These are phyloP conservation scores for Schizochytrium sp. DNA, from an alignment of 108 stramenopile genomes.

Conservation along the genomic window DNA sequence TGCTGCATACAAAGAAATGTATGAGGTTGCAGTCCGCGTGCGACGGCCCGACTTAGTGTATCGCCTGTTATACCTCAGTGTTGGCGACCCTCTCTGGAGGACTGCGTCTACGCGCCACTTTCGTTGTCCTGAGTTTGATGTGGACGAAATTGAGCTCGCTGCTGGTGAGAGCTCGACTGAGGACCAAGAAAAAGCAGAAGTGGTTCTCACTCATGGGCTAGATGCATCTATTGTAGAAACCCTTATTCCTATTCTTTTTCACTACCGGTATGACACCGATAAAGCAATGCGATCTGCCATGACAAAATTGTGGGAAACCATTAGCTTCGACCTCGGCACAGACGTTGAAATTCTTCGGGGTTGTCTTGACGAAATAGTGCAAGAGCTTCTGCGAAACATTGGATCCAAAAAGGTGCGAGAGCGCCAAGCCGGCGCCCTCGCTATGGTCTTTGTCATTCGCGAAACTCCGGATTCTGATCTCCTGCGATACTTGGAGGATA, in stretches of 20 bases:
- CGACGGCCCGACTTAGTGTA: conserved; percentile 22
- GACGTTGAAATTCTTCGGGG: conserved; percentile 27
- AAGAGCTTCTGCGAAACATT: conserved; percentile 18
- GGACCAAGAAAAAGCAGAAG: background rate
- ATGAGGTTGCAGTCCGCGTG: conserved; percentile 19
- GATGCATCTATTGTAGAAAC: background rate
- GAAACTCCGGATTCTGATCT: background rate
- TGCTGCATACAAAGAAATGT: conserved; percentile 45
- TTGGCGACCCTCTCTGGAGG: conserved; percentile 31
- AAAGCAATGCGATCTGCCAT: conserved; percentile 12
- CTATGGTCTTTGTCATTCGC: conserved; percentile 23
- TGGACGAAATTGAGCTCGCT: background rate
- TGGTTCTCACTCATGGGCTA: background rate
- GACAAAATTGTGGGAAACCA: conserved; percentile 35
- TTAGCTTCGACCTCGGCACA: conserved; percentile 7
- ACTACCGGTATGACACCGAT: conserved; percentile 38
- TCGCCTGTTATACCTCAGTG: conserved; percentile 16
- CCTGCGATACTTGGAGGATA: background rate
- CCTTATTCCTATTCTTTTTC: conserved; percentile 28
- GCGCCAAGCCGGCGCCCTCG: conserved; percentile 49
- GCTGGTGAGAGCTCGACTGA: background rate
- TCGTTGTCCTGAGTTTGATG: conserved; percentile 27
- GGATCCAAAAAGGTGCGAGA: conserved; percentile 46
- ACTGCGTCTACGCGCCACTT: conserved; percentile 39
- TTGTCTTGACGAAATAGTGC: conserved; percentile 7